These are phyloP conservation scores for Tetragonia tetragonoides DNA, from an alignment of 148 eudicot genomes.

Conservation along the genomic window DNA sequence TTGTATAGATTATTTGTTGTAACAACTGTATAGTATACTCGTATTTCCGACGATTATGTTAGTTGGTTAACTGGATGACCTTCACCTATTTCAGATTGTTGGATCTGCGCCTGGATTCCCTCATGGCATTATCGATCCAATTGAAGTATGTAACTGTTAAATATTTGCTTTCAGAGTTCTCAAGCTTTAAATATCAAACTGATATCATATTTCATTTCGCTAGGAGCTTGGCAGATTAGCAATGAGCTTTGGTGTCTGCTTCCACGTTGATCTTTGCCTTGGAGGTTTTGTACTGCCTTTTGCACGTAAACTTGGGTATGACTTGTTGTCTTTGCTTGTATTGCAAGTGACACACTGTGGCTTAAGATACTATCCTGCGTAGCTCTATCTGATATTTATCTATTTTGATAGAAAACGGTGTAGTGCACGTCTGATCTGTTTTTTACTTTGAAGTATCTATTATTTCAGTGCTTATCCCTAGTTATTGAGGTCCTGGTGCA, in stretches of 20 bases:
- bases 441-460: not conserved
- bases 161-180: slow-evolving; percentile 6
- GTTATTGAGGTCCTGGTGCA: too few species aligned
- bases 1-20: not conserved
- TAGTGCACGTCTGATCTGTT: not conserved
- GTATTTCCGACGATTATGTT: not conserved
- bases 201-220: slow-evolving; percentile 23
- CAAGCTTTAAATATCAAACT: slow-evolving; percentile 13
- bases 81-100: slow-evolving; percentile 62
- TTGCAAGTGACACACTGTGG: not conserved
- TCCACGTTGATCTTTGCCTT: slow-evolving; percentile 98
- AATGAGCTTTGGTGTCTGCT: slow-evolving; percentile 59
- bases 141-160: slow-evolving; percentile 48
- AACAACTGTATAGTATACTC: slow-evolving; percentile 7
- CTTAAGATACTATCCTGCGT: not conserved
- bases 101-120: slow-evolving; percentile 99
- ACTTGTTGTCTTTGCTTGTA: slow-evolving; percentile 13
- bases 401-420: not conserved
- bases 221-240: slow-evolving; percentile 96
- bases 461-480: not conserved
- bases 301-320: slow-evolving; percentile 94
- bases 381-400: not conserved
- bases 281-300: slow-evolving; percentile 99
- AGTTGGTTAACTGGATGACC: slow-evolving; percentile 5
- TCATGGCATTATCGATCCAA: slow-evolving; percentile 95